A percentile compares a stretch with the other conserved stretches of the same genome.
Evolutionary conservation across 192 early-diverging fungal genomes (phyloP).

Genomic region (Coemansia furcata): DNA sequence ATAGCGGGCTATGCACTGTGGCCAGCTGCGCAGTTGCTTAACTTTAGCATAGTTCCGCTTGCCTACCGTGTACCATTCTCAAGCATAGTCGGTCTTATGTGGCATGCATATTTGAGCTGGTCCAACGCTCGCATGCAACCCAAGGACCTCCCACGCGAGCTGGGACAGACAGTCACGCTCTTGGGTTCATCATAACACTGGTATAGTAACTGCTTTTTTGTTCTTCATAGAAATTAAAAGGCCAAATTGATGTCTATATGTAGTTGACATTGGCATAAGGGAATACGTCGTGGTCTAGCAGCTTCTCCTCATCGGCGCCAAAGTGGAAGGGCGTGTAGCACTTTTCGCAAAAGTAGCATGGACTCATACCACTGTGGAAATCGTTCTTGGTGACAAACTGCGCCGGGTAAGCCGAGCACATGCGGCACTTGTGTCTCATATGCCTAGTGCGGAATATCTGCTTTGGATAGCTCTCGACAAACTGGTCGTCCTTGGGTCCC

Average conservation of each 20-base stretch:
- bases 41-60: conserved; percentile 69
- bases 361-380: conserved; percentile 64
- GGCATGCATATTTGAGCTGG: conserved; percentile 72
- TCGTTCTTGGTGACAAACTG: conserved; percentile 70
- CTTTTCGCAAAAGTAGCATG: conserved; percentile 67
- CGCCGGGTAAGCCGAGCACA: conserved; percentile 61
- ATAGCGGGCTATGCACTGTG: conserved; percentile 52
- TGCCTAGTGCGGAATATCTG: conserved; percentile 55
- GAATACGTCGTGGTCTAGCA: conserved; percentile 56
- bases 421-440: conserved; percentile 58
- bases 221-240: neutral
- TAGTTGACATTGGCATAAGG: conserved; percentile 53
- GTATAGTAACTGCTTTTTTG: neutral
- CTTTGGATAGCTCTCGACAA: conserved; percentile 55
- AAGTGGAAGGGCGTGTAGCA: conserved; percentile 75
- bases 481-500: conserved; percentile 56
- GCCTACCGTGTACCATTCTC: conserved; percentile 65
- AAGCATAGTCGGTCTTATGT: conserved; percentile 63
- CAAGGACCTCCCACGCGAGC: neutral
- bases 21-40: conserved; percentile 70
- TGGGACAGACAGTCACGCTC: neutral
- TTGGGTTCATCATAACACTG: neutral
- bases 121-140: conserved; percentile 37
- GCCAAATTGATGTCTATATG: conserved; percentile 7
- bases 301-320: conserved; percentile 54